Evolutionary conservation across 352 stramenopile species (phyloP).

Genomic region (Pythium chondricola): DNA sequence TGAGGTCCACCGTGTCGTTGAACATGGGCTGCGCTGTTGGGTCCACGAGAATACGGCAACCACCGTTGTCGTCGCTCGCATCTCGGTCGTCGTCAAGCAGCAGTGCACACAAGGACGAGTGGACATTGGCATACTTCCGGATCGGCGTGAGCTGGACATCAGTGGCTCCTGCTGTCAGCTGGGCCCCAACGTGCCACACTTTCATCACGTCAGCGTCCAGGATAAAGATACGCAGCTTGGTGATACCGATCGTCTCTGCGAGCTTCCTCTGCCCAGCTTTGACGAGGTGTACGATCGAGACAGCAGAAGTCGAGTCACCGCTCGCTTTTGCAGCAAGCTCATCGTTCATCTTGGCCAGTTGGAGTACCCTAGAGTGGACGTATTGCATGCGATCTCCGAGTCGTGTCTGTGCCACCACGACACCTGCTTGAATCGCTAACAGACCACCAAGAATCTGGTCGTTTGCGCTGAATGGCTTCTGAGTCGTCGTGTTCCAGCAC

Average conservation of each 20-base stretch:
- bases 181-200: conserved; percentile 49
- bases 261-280: conserved; percentile 44
- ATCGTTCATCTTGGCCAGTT: conserved; percentile 38
- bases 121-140: conserved; percentile 52
- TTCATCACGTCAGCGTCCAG: conserved; percentile 40
- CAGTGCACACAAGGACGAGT: conserved; percentile 52
- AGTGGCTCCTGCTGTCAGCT: conserved; percentile 11
- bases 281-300: conserved; percentile 48
- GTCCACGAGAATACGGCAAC: conserved; percentile 30
- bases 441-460: conserved; percentile 64
- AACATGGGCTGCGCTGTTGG: conserved; percentile 45
- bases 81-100: conserved; percentile 14
- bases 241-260: conserved; percentile 51
- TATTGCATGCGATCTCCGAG: conserved; percentile 43
- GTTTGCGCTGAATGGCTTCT: conserved; percentile 68
- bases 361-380: conserved; percentile 51
- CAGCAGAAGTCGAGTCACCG: background rate
- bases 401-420: conserved; percentile 45
- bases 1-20: conserved; percentile 69
- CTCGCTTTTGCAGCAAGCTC: conserved; percentile 34
- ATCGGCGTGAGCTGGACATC: conserved; percentile 21
- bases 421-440: conserved; percentile 51
- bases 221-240: conserved; percentile 60
- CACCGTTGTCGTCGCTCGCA: background rate
- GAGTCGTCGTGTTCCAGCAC: conserved; percentile 63